These are phyloP conservation scores for Bifiguratus adelaidae DNA, from an alignment of 192 early-diverging fungal genomes.

Conservation along the genomic window DNA sequence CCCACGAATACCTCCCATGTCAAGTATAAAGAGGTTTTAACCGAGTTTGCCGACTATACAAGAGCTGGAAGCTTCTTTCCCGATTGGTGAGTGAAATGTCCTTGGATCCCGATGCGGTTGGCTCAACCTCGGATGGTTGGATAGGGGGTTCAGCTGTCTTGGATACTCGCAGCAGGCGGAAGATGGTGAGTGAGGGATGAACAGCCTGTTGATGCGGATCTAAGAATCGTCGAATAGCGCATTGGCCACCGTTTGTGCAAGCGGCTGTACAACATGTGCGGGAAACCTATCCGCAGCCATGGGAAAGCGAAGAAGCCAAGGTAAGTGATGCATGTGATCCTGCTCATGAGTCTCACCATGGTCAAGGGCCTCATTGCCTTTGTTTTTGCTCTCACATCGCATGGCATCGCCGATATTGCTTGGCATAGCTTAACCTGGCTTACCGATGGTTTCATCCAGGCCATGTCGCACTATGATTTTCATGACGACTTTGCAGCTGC, in stretches of 20 bases:
- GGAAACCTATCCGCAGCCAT: conserved; percentile 39
- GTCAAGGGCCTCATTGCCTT: conserved; percentile 45
- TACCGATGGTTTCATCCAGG: conserved; percentile 42
- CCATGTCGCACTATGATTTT: conserved; percentile 37
- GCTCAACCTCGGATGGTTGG: not conserved
- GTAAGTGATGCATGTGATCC: conserved; percentile 4
- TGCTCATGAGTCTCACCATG: not conserved
- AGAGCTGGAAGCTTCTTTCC: conserved; percentile 49
- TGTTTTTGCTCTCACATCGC: conserved; percentile 54
- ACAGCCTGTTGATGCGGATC: not conserved
- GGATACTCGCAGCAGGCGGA: conserved; percentile 25
- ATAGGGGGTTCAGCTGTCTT: conserved; percentile 46
- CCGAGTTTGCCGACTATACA: conserved; percentile 1
- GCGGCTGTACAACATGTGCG: conserved; percentile 40
- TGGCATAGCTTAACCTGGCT: conserved; percentile 55
- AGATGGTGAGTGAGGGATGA: conserved; percentile 17
- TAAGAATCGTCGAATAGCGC: conserved; percentile 24
- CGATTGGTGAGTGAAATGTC: conserved; percentile 33
- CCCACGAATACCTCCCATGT: not conserved
- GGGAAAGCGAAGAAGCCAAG: conserved; percentile 27
- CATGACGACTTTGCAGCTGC: conserved; percentile 28
- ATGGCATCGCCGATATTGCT: conserved; percentile 52
- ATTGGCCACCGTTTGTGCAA: conserved; percentile 62
- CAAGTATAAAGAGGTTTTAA: conserved; percentile 2
- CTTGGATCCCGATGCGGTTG: not conserved